Base-by-base conservation (phyloP, 2,329 filamentous ascomycete genomes). In the Byssoonygena ceratinophila region DNA sequence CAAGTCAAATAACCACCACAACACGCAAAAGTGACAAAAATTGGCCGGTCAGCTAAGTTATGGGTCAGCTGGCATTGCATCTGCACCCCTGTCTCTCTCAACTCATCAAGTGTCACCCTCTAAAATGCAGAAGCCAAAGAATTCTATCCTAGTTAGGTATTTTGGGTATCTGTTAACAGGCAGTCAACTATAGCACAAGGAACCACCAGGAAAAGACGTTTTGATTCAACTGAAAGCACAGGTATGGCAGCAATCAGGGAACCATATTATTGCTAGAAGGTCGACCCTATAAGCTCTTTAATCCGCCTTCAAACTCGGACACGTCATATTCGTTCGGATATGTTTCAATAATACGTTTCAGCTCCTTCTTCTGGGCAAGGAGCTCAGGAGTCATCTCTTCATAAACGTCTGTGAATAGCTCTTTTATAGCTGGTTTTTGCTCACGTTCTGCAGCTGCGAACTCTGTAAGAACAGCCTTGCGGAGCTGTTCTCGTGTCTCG, bases 321-420 rank as follows among this genome's bases (percentile, higher is more conserved):
- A 92, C 65, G 68, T 97, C 89, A 68, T 98, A 98, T 74, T 98
- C 92, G 32, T 86, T 82, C 0, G 91, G 90, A 71, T 97, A 98
- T 60, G 78, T 82, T 60, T 91, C 81, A 47, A 98, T 65, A 48
- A 95, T 77, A n/a, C 80, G 77, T 64, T 75, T 85, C 62, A 97
- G 73, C 70, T 90, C 79, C 58, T 71, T 70, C 73, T 87, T 89
- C 74, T 98, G 92, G 39, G 72, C 76, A 66, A 75, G 78, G 55
- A 85, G 74, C 61, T 94, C 89, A 44, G 85, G 83, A 0, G 89
- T 96, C 60, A 96, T 61, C 43, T 88, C 80, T 66, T 92, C 88
- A 68, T 96, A 98, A 1, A 97, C 79, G 67, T 92, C 92, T 59
- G 85, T 82, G 67, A 97, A 97, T 51, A 77, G 75, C 46, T 74